phyloP scores from a whole-genome alignment of 2,329 filamentous ascomycete species.

The Stachybotrys elegans region DNA sequence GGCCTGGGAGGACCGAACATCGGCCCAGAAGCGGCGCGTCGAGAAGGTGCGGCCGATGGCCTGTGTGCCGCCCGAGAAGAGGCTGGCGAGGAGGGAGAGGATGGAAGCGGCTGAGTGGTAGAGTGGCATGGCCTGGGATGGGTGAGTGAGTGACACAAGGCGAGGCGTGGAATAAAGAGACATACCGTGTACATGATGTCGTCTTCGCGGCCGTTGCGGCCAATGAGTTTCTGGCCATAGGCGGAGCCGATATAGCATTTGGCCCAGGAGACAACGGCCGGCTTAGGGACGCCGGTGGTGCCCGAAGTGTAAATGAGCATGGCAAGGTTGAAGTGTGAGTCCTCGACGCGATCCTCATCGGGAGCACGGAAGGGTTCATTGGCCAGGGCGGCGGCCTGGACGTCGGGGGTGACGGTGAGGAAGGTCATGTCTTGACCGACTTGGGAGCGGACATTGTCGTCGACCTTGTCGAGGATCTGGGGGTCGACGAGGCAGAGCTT shows the following conservation, averaged over 20 bases:
- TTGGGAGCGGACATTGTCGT: conserved; percentile 49
- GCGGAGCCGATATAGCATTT: conserved; percentile 51
- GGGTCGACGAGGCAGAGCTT: conserved; percentile 66
- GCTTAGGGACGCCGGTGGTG: conserved; percentile 79
- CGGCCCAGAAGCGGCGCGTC: conserved; percentile 69
- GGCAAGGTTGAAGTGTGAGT: conserved; percentile 52
- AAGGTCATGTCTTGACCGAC: conserved; percentile 49
- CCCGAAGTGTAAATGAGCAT: conserved; percentile 81
- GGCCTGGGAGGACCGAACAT: conserved; percentile 64
- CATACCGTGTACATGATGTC: conserved; percentile 74
- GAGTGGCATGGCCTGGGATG: conserved; percentile 71
- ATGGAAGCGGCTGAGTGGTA: conserved; percentile 78
- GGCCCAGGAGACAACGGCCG: conserved; percentile 69
- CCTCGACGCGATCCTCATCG: conserved; percentile 49
- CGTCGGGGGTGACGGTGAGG: conserved; percentile 53
- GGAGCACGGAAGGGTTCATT: conserved; percentile 51
- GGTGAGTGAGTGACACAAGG: background rate
- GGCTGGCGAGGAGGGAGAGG: conserved; percentile 59
- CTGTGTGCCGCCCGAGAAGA: conserved; percentile 60
- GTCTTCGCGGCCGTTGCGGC: conserved; percentile 39
- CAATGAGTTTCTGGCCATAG: conserved; percentile 40
- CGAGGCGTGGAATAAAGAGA: background rate
- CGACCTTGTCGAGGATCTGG: conserved; percentile 48
- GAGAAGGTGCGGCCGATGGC: conserved; percentile 75
- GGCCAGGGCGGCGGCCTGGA: conserved; percentile 49